These are phyloP conservation scores for Podospora australis DNA, from an alignment of 495 filamentous ascomycete species.

Conservation along the genomic window DNA sequence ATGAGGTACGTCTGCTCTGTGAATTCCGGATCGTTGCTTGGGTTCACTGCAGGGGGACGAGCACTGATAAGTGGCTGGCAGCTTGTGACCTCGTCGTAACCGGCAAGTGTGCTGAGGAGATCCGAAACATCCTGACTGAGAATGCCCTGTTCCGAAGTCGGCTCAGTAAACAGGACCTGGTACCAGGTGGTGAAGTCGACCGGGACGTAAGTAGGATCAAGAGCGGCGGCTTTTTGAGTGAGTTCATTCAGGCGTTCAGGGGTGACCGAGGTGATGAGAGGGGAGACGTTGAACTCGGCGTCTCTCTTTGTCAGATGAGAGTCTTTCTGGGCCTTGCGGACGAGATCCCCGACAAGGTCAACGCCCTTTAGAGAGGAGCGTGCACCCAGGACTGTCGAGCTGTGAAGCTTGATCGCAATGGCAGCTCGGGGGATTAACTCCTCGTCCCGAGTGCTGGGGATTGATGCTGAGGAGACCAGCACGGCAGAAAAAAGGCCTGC, in stretches of 20 bases:
- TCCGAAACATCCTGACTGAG: background rate
- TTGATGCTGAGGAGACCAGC: too few species aligned
- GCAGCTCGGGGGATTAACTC: background rate
- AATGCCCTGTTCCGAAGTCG: background rate
- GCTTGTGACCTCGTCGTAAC: background rate
- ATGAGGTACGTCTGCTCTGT: conserved; percentile 5
- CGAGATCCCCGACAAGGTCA: background rate
- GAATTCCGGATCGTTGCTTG: conserved; percentile 1
- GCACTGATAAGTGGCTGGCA: background rate
- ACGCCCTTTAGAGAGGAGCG: background rate
- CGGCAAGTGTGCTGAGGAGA: background rate
- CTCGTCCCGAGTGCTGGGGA: too few species aligned
- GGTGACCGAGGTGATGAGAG: background rate
- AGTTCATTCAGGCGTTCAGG: background rate
- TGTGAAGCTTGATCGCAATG: background rate
- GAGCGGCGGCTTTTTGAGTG: background rate
- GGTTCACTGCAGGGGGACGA: background rate
- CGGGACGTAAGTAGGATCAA: background rate
- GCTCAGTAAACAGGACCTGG: background rate
- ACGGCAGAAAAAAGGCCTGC: too few species aligned
- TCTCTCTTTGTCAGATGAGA: background rate
- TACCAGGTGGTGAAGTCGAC: background rate
- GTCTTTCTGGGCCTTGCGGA: background rate
- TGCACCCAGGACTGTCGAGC: background rate
- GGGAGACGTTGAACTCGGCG: background rate